Evolutionary conservation across 192 early-diverging fungal species (phyloP).

Genomic region (Rhizophagus prolifer): DNA sequence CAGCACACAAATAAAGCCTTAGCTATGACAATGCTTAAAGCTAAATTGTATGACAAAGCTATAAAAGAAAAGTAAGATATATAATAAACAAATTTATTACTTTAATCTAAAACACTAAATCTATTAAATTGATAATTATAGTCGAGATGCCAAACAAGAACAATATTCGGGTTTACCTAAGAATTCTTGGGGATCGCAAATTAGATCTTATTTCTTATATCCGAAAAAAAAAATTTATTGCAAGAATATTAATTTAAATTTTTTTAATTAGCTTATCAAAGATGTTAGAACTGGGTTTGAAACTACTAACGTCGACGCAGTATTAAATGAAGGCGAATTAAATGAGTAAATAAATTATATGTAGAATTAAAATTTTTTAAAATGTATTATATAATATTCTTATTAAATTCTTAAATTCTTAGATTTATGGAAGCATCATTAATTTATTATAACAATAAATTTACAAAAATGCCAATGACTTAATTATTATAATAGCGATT

Average conservation of each 20-base stretch:
- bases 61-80: constrained; percentile 9
- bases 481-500: no score
- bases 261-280: constrained; percentile 20
- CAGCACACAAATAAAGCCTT: not conserved
- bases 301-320: not conserved
- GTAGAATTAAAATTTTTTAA: not conserved
- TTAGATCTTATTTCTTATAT: constrained; percentile 20
- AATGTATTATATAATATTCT: no score
- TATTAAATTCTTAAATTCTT: no score
- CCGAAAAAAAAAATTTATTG: no score
- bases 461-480: no score
- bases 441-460: no score
- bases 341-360: not conserved
- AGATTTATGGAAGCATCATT: no score
- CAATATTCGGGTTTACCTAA: not conserved
- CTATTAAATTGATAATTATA: not conserved
- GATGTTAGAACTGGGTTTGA: constrained; percentile 10
- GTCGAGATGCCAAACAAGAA: not conserved
- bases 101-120: not conserved
- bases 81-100: no score
- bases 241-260: no score
- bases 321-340: constrained; percentile 13
- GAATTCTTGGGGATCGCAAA: constrained; percentile 21
- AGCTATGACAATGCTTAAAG: constrained; percentile 8
- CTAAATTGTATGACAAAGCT: not conserved